Conservation (phyloP, 768 basidiomycete species). For the Suillus subluteus region DNA sequence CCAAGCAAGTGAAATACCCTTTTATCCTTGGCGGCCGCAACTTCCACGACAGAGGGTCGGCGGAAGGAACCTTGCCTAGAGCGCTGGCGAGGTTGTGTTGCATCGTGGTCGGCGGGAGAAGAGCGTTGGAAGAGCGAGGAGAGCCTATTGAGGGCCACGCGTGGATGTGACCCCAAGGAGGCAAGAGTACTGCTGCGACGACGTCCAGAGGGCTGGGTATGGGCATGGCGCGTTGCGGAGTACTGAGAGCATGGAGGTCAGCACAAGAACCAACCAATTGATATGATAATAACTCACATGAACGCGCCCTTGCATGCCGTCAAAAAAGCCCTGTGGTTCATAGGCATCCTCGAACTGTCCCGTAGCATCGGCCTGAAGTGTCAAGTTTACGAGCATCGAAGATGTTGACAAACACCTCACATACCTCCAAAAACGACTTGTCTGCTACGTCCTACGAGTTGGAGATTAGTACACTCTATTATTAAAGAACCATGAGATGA, state of each 20-base stretch:
- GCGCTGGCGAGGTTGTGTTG: neutral
- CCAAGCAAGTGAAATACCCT: neutral
- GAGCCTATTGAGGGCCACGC: neutral
- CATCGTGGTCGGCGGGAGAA: neutral
- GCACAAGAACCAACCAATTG: neutral
- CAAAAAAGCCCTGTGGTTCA: neutral
- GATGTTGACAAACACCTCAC: neutral
- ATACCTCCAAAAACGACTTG: conserved; percentile 1
- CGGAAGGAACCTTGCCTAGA: neutral
- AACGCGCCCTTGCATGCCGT: neutral
- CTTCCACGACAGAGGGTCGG: neutral
- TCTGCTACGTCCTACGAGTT: neutral
- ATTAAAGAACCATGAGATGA: neutral
- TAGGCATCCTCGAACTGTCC: neutral
- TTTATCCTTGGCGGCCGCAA: neutral
- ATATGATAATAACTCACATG: neutral
- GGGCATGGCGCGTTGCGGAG: neutral
- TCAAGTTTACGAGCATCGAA: neutral
- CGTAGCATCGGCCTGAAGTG: neutral
- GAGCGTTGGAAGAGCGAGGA: neutral
- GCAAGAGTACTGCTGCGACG: neutral
- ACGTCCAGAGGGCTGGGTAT: neutral
- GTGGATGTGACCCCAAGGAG: neutral
- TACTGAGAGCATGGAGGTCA: neutral
- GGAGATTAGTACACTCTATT: neutral